A percentile compares a stretch with the other conserved stretches of the same genome.
Conservation (phyloP, 495 filamentous ascomycete species). For the Lepraria neglecta region DNA sequence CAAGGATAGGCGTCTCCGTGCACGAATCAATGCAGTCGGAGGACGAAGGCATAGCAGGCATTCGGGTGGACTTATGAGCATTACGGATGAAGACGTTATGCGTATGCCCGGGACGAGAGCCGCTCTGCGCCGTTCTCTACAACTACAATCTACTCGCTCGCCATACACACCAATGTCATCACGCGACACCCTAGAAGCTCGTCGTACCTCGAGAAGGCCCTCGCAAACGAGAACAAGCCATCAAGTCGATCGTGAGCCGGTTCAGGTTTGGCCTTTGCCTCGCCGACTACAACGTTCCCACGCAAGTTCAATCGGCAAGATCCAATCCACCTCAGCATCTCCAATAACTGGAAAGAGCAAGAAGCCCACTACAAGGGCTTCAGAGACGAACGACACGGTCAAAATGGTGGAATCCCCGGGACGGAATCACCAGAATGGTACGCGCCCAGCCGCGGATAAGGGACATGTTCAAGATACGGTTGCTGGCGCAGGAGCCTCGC, state of each 20-base stretch:
- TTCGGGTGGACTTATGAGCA: constrained; percentile 28
- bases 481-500: background rate
- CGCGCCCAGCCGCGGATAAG: background rate
- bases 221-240: constrained; percentile 1
- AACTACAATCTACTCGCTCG: constrained; percentile 38
- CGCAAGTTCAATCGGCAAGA: constrained; percentile 9
- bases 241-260: constrained; percentile 8
- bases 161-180: constrained; percentile 42
- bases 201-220: constrained; percentile 3
- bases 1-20: constrained; percentile 37
- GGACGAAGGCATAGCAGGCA: constrained; percentile 26
- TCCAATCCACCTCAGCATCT: constrained; percentile 3
- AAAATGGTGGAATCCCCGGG: background rate
- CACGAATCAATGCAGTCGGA: constrained; percentile 26
- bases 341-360: background rate
- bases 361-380: background rate
- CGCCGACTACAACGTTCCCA: constrained; percentile 23
- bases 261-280: constrained; percentile 25
- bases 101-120: constrained; percentile 36
- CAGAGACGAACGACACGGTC: background rate
- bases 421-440: too few species aligned
- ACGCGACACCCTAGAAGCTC: constrained; percentile 33
- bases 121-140: constrained; percentile 35
- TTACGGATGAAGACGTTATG: constrained; percentile 25
- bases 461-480: background rate